phyloP scores from a whole-genome alignment of 1,284 basidiomycete species.

The Malassezia pachydermatis region DNA sequence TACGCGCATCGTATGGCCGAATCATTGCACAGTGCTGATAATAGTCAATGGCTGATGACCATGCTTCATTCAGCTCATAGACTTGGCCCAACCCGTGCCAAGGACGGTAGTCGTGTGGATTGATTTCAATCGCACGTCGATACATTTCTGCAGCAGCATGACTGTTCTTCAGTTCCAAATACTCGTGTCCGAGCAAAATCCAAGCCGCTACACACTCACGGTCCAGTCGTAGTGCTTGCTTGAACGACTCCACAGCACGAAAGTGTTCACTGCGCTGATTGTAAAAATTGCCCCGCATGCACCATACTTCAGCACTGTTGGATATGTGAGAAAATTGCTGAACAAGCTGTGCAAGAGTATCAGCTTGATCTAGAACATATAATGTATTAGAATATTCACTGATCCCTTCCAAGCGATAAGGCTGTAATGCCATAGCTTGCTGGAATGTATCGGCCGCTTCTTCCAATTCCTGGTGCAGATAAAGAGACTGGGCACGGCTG shows the following conservation, averaged over 20 bases:
- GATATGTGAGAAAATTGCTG: conserved; percentile 52
- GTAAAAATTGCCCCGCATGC: conserved; percentile 92
- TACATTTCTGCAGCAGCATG: conserved; percentile 98
- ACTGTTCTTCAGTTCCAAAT: conserved; percentile 95
- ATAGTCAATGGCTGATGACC: conserved; percentile 88
- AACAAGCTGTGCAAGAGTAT: conserved; percentile 80
- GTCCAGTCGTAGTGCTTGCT: conserved; percentile 83
- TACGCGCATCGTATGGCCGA: conserved; percentile 82
- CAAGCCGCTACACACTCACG: conserved; percentile 88
- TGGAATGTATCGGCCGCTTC: conserved; percentile 41
- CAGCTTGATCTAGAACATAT: conserved; percentile 79
- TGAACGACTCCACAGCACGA: conserved; percentile 90
- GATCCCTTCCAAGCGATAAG: conserved; percentile 83
- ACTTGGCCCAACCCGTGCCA: conserved; percentile 98
- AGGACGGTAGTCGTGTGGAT: conserved; percentile 78
- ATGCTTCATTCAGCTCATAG: conserved; percentile 92
- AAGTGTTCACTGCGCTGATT: conserved; percentile 84
- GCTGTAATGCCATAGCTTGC: conserved; percentile 56
- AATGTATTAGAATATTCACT: conserved; percentile 95
- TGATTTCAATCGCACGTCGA: conserved; percentile 85
- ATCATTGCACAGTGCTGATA: conserved; percentile 90
- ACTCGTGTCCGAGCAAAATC: conserved; percentile 99
- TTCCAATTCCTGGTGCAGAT: conserved; percentile 17
- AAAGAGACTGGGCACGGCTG: conserved; percentile 30
- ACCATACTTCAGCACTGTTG: conserved; percentile 61